Conservation (phyloP, 495 filamentous ascomycete species). For the Penicillium odoratum region DNA sequence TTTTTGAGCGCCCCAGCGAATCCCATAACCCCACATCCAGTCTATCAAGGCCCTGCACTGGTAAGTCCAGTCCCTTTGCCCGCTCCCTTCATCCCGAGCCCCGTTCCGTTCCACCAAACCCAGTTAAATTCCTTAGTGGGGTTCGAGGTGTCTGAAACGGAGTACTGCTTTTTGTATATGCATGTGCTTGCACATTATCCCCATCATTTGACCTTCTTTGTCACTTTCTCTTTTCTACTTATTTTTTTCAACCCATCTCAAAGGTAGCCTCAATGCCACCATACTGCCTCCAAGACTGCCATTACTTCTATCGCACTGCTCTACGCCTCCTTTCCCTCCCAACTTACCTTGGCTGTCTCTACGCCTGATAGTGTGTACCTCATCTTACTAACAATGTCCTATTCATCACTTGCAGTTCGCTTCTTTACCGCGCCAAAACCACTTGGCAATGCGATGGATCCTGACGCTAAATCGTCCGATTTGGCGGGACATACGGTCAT, state of each 20-base stretch:
- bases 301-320: constrained; percentile 89
- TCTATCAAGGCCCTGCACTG: not conserved
- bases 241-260: not conserved
- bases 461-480: constrained; percentile 43
- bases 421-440: constrained; percentile 69
- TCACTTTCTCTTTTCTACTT: not conserved
- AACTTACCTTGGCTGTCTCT: constrained; percentile 71
- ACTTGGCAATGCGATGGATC: constrained; percentile 47
- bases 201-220: constrained; percentile 1
- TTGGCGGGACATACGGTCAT: constrained; percentile 23
- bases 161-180: not conserved
- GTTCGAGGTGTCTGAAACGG: not conserved
- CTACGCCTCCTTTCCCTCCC: constrained; percentile 78
- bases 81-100: constrained; percentile 28
- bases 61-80: constrained; percentile 9
- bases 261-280: constrained; percentile 62
- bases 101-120: not conserved
- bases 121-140: not conserved
- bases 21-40: not conserved
- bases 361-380: constrained; percentile 53
- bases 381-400: constrained; percentile 50
- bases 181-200: not conserved
- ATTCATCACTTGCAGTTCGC: constrained; percentile 45
- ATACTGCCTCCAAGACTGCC: constrained; percentile 84
- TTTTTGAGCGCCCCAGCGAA: not conserved